Percentiles rank a stretch among this genome's conserved stretches.
phyloP scores from a whole-genome alignment of 306 rosid species.

The Cajanus cajan region DNA sequence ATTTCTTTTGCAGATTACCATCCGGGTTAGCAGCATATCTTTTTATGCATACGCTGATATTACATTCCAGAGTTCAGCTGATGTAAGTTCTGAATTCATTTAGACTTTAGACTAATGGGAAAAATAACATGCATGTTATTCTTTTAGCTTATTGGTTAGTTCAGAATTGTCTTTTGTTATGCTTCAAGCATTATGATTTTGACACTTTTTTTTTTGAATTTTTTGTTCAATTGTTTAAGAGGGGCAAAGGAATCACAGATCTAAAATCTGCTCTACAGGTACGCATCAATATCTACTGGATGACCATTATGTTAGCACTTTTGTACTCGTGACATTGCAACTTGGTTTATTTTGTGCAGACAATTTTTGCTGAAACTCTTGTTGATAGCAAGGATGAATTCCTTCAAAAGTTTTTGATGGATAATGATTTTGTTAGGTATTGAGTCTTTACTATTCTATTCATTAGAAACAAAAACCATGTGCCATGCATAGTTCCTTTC shows the following conservation, averaged over 20 bases:
- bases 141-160: conserved; percentile 1
- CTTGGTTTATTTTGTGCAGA: conserved; percentile 51
- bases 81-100: conserved; percentile 59
- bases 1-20: conserved; percentile 57
- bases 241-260: conserved; percentile 89
- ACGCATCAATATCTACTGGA: background rate
- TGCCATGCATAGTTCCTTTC: background rate
- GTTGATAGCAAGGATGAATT: conserved; percentile 79
- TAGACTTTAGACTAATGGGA: background rate
- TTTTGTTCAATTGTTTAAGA: conserved; percentile 50
- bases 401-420: conserved; percentile 56
- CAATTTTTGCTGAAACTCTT: conserved; percentile 81
- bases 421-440: conserved; percentile 62
- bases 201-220: background rate
- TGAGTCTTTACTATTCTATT: background rate
- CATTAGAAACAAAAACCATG: background rate
- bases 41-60: conserved; percentile 79
- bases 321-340: conserved; percentile 13
- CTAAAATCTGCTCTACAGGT: conserved; percentile 84
- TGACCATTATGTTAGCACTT: background rate
- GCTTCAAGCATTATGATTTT: background rate
- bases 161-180: background rate
- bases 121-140: background rate
- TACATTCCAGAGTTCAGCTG: conserved; percentile 57
- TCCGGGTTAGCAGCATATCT: conserved; percentile 82